phyloP scores from a whole-genome alignment of 2,329 filamentous ascomycete genomes.

The Colletotrichum tamarilloi region DNA sequence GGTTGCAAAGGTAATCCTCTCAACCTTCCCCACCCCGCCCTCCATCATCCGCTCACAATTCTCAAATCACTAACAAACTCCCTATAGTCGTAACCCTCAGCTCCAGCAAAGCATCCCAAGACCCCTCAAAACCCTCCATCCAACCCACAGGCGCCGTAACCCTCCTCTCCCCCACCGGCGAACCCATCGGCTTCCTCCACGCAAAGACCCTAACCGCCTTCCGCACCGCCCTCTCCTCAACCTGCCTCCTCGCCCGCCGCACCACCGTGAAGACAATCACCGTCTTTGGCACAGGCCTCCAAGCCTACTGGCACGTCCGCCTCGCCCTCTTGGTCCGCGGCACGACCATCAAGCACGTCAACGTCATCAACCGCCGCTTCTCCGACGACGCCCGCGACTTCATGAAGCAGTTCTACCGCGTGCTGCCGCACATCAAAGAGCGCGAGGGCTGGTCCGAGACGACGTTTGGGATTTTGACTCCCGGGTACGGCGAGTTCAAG shows the following conservation, averaged over 20 bases:
- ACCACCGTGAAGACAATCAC: slow-evolving; percentile 78
- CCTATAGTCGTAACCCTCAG: slow-evolving; percentile 71
- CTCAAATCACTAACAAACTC: slow-evolving; percentile 15
- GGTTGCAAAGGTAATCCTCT: slow-evolving; percentile 71
- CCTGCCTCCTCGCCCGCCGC: slow-evolving; percentile 74
- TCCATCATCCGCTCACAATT: not conserved
- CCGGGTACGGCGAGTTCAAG: slow-evolving; percentile 74
- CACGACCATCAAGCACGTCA: slow-evolving; percentile 78
- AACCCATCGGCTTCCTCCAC: slow-evolving; percentile 75
- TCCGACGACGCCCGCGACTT: slow-evolving; percentile 65
- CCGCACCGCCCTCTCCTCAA: slow-evolving; percentile 79
- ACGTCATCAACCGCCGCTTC: slow-evolving; percentile 84
- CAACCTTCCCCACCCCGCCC: too few species aligned
- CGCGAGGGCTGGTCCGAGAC: slow-evolving; percentile 72
- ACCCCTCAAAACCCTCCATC: slow-evolving; percentile 47
- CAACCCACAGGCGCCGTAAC: slow-evolving; percentile 75
- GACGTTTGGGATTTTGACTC: slow-evolving; percentile 77
- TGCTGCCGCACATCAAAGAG: slow-evolving; percentile 56
- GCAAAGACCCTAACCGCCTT: slow-evolving; percentile 83
- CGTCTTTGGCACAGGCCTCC: slow-evolving; percentile 88
- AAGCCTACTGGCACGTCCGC: slow-evolving; percentile 95
- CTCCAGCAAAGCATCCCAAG: slow-evolving; percentile 47
- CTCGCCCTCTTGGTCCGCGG: slow-evolving; percentile 81
- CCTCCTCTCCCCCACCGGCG: slow-evolving; percentile 72
- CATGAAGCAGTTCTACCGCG: slow-evolving; percentile 58